Evolutionary conservation across 2,329 filamentous ascomycete species (phyloP).

Genomic region (Penicillium sp.): DNA sequence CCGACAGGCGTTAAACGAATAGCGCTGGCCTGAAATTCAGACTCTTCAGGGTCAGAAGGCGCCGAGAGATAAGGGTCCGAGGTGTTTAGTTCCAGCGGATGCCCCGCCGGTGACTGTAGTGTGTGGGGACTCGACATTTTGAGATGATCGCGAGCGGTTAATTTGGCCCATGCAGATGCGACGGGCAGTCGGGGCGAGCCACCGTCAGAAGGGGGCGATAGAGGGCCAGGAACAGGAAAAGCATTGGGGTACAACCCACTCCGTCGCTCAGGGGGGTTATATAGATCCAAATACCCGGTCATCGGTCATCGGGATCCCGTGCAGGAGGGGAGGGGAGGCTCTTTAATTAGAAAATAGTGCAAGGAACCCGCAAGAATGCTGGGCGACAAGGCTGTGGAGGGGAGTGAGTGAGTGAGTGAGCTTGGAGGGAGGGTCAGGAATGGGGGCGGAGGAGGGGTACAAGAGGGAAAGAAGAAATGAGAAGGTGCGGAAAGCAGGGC

Average conservation of each 20-base stretch:
- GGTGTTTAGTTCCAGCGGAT: slow-evolving; percentile 37
- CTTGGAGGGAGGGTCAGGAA: slow-evolving; percentile 10
- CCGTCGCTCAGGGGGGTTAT: slow-evolving; percentile 14
- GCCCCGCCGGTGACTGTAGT: slow-evolving; percentile 28
- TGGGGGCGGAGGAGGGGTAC: slow-evolving; percentile 9
- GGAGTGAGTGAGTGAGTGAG: background rate
- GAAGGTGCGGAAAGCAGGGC: too few relatives aligned
- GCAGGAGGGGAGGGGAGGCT: background rate
- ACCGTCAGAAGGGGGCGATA: slow-evolving; percentile 22
- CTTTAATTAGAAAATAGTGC: background rate
- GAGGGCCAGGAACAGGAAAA: slow-evolving; percentile 10
- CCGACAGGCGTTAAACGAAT: slow-evolving; percentile 36
- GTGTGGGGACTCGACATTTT: slow-evolving; percentile 31
- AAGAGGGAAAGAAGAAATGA: background rate
- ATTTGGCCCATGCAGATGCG: slow-evolving; percentile 15
- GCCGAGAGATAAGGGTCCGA: slow-evolving; percentile 46
- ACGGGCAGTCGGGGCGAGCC: slow-evolving; percentile 12
- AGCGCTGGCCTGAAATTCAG: slow-evolving; percentile 37
- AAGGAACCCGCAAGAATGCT: background rate
- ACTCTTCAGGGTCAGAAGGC: slow-evolving; percentile 44
- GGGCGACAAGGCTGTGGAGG: slow-evolving; percentile 1
- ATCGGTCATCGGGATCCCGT: slow-evolving; percentile 8
- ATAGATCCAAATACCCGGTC: slow-evolving; percentile 16
- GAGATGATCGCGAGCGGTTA: slow-evolving; percentile 2
- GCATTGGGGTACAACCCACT: slow-evolving; percentile 14